Base-by-base conservation (phyloP, 2,329 filamentous ascomycete species). In the Venturiaceae sp. region DNA sequence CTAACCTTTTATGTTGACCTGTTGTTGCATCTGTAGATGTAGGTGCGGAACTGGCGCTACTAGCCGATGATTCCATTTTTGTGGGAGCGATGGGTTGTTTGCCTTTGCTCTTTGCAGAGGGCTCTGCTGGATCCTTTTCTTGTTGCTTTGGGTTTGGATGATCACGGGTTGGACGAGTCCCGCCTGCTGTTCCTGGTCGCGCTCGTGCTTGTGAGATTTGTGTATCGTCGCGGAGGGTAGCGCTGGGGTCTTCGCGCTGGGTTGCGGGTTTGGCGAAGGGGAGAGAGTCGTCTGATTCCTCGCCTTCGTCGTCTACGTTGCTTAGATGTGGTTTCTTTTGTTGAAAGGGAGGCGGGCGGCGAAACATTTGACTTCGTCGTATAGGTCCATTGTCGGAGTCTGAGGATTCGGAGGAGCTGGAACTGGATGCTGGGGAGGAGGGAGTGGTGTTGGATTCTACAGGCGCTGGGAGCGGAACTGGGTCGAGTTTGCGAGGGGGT, bases 211-310 rank as follows among this genome's bases (percentile, higher is more conserved):
- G 13, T 50, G 28, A 23, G 3, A 26, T n/a, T 1, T 26, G 52
- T 3, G 52, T 5, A 23, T 32, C 46, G 11, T 59, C 58, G 34
- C 58, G 52, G 14, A 59, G 32, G 6, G 58, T 59, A 14, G 58
- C 58, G 37, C 58, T 57, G 19, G 53, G 58, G 21, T 59, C 58
- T 34, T 55, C 52, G 23, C 41, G 55, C 34, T 53, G 52, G 9
- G 23, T 28, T 41, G 34, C 23, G n/a, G 55, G 19, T 23, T 67
- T 62, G 5, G 76, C 75, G 61, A 78, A 79, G 2, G 76, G 75
- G 1, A 78, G 64, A 52, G 69, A 73, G 11, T 77, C 79, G 6
- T 75, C 65, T 72, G 79, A 59, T 76, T 77, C 58, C 74, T 74
- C 23, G 23, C 71, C 70, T 28, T 64, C 68, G 58, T 73, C 66